Evolutionary conservation across 139 green algal species (phyloP).

Genomic region (Astrephomene gubernaculifera): DNA sequence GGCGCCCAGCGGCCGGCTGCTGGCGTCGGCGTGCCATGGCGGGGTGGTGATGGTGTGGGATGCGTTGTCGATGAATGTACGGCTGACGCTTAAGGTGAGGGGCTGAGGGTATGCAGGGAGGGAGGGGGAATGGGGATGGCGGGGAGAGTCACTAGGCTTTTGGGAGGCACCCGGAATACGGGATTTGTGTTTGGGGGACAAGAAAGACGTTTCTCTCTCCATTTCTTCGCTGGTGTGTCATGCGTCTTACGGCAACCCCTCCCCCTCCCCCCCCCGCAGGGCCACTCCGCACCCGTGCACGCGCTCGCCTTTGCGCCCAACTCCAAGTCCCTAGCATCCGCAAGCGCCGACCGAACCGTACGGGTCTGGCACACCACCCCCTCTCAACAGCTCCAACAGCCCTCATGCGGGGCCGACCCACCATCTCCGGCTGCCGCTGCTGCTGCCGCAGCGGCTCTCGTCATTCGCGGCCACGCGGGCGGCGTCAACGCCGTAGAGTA

Average conservation of each 20-base stretch:
- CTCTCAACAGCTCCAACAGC: no score
- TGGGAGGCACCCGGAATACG: no score
- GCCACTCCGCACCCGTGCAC: slow-evolving; percentile 31
- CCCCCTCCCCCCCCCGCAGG: not conserved
- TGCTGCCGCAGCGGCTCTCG: slow-evolving; percentile 14
- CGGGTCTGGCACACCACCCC: slow-evolving; percentile 42
- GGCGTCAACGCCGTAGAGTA: not conserved
- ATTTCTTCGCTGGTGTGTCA: not conserved
- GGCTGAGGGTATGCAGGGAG: no score
- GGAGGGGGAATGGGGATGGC: no score
- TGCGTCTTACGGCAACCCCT: not conserved
- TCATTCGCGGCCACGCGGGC: slow-evolving; percentile 21
- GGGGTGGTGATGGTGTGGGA: slow-evolving; percentile 53
- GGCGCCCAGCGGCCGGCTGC: slow-evolving; percentile 8
- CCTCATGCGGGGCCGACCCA: no score
- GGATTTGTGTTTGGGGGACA: no score
- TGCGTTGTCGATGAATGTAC: not conserved
- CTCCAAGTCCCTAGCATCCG: not conserved
- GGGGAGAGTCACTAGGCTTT: not conserved
- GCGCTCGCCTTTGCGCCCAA: slow-evolving; percentile 29
- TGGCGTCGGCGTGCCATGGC: slow-evolving; percentile 40
- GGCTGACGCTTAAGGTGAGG: not conserved
- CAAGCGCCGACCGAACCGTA: slow-evolving; percentile 27
- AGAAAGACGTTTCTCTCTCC: not conserved
- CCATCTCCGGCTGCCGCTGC: no score